A percentile compares a stretch with the other conserved stretches of the same genome.
phyloP scores from a whole-genome alignment of 306 rosid genomes.

The cucumber (Cucumis sativus) region DNA sequence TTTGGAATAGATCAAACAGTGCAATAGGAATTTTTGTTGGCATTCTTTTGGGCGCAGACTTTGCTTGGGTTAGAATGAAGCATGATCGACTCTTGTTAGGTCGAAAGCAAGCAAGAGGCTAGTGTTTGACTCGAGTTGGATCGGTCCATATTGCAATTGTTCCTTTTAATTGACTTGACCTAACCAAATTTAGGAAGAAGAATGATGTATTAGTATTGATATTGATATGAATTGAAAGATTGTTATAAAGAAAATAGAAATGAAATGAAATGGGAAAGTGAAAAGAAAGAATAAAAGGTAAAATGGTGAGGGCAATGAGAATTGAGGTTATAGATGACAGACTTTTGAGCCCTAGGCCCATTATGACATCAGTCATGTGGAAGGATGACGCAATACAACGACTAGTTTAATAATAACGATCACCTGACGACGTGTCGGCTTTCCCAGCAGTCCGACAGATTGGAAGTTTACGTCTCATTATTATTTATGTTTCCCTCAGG shows the following conservation, averaged over 20 bases:
- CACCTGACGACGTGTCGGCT: slow-evolving; percentile 18
- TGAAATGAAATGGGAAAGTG: background rate
- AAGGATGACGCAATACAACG: slow-evolving; percentile 31
- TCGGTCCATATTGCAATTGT: too few species aligned
- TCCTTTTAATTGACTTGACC: too few species aligned
- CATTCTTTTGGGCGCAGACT: too few species aligned
- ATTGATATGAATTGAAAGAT: background rate
- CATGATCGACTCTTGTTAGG: too few species aligned
- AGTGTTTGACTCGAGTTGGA: too few species aligned
- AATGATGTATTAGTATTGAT: background rate
- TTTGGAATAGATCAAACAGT: too few species aligned
- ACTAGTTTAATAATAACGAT: background rate
- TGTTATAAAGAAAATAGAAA: background rate
- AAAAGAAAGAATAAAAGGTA: background rate
- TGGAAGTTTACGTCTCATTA: background rate
- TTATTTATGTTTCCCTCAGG: too few species aligned
- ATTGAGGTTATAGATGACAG: background rate
- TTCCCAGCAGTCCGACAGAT: background rate
- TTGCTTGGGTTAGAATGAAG: too few species aligned
- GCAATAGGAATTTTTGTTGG: too few species aligned
- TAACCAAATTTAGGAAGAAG: too few species aligned
- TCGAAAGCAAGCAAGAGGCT: too few species aligned
- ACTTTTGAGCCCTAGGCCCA: background rate
- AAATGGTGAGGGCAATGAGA: background rate
- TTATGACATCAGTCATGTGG: slow-evolving; percentile 32